These are phyloP conservation scores for Penicillium sp. DNA, from an alignment of 2,329 filamentous ascomycete species.

Conservation along the genomic window DNA sequence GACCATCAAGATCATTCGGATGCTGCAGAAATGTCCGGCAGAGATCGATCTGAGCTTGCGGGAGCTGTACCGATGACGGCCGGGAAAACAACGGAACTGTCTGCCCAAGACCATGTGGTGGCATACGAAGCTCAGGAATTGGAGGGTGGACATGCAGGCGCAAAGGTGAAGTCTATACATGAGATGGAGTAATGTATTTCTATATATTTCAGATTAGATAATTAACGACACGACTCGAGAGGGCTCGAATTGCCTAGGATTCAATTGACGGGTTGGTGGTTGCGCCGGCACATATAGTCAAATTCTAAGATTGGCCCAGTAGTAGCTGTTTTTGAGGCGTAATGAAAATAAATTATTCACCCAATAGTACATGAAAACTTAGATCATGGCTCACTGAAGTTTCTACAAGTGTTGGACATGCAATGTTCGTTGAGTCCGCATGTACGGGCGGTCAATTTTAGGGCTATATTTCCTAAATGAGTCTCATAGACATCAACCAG, in stretches of 20 bases:
- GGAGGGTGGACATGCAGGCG: not conserved
- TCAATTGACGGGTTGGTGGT: too few species aligned
- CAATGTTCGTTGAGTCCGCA: too few species aligned
- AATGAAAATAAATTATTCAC: too few species aligned
- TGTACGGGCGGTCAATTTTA: too few species aligned
- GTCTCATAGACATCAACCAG: slow-evolving; percentile 18
- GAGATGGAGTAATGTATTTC: not conserved
- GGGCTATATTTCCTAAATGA: too few species aligned
- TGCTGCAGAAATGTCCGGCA: not conserved
- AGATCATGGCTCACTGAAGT: too few species aligned
- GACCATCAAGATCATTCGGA: not conserved
- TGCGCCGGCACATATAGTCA: too few species aligned
- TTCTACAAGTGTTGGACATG: too few species aligned
- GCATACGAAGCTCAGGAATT: not conserved
- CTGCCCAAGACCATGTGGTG: not conserved
- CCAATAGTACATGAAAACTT: too few species aligned
- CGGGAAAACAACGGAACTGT: not conserved
- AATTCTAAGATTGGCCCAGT: too few species aligned
- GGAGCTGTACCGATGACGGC: not conserved
- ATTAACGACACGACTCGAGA: not conserved
- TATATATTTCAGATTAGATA: not conserved
- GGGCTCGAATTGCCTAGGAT: not conserved
- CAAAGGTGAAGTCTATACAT: not conserved
- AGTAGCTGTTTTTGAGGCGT: too few species aligned
- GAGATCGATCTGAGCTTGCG: not conserved